Base-by-base conservation (phyloP, 2,329 filamentous ascomycete species). In the Fusarium sp. region DNA sequence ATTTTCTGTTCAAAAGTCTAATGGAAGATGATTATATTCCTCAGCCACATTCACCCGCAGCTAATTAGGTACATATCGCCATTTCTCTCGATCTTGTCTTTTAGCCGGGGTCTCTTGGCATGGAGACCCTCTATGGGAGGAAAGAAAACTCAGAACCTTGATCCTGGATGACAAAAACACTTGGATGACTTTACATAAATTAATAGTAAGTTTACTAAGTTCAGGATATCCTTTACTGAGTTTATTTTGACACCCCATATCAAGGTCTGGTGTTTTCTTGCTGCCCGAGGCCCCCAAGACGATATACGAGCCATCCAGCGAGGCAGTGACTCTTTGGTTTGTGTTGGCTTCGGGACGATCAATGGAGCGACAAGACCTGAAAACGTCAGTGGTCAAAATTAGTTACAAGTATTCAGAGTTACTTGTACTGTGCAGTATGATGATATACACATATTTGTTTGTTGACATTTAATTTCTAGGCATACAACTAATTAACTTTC, bases 241-340 rank as follows among this genome's bases (percentile, higher is more conserved):
- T 31, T 31, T 31, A 31, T 31, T 31, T 10, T 31, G 28, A 31
- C 28, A 9, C 28, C 28, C 28, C 3, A 11, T 31, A 31, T 31
- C 9, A 31, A 31, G 28, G 28, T 31, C 28, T 10, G 28, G 28
- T 31, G 28, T 31, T 31, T 31, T 31, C 28, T 31, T 31, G 9
- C 10, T 31, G 9, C 28, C 28, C 9, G 28, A 31, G 28, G 28
- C 28, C 28, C 45, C 55, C 57, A 63, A 44, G 69, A 49, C 63
- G 47, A 61, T 72, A 70, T 73, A 74, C 71, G 71, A 69, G 71
- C 35, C 41, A 55, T 36, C 33, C 44, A 73, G 39, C 24, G 70
- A 73, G 72, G 68, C 72, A 60, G 72, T 75, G 64, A 60, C 42
- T 62, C 36, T 71, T 55, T 51, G 38, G 26, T 60, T 66, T 70